Percentiles rank a stretch among this genome's conserved stretches.
These are phyloP conservation scores for Tulasnella sp. DNA, from an alignment of 768 basidiomycete species.

Conservation along the genomic window DNA sequence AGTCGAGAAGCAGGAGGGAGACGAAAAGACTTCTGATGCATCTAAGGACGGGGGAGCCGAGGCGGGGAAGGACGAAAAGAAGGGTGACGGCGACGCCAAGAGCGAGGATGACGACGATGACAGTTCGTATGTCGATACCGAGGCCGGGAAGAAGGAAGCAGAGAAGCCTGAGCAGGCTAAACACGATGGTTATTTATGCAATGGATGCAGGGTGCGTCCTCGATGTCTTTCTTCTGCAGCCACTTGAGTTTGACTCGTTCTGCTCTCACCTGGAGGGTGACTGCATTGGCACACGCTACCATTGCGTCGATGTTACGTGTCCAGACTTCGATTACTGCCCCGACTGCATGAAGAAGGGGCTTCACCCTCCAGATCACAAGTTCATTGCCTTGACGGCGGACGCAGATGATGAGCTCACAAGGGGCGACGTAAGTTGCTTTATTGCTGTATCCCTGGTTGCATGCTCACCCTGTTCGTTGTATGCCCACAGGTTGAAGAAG, in stretches of 20 bases:
- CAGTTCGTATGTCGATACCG: too few relatives aligned
- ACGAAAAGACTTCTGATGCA: neutral
- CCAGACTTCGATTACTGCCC: neutral
- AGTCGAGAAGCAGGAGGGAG: neutral
- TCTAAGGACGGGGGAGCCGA: neutral
- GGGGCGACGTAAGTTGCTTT: too few relatives aligned
- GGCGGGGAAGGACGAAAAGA: neutral
- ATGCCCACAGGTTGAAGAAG: neutral
- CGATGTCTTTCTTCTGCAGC: neutral
- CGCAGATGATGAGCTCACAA: neutral
- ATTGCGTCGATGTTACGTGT: neutral
- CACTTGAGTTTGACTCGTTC: neutral
- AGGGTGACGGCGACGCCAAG: neutral
- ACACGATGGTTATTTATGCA: too few relatives aligned
- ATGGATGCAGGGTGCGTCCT: too few relatives aligned
- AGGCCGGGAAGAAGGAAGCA: too few relatives aligned
- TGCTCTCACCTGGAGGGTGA: neutral
- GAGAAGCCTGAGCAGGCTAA: too few relatives aligned
- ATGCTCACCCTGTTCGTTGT: neutral
- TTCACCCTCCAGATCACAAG: neutral
- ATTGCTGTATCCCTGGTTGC: neutral
- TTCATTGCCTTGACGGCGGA: neutral
- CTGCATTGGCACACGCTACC: neutral
- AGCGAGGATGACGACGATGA: too few relatives aligned
- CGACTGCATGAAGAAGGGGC: neutral